These are phyloP conservation scores for Solanum chmielewskii DNA, from an alignment of 257 asterid species.

Conservation along the genomic window DNA sequence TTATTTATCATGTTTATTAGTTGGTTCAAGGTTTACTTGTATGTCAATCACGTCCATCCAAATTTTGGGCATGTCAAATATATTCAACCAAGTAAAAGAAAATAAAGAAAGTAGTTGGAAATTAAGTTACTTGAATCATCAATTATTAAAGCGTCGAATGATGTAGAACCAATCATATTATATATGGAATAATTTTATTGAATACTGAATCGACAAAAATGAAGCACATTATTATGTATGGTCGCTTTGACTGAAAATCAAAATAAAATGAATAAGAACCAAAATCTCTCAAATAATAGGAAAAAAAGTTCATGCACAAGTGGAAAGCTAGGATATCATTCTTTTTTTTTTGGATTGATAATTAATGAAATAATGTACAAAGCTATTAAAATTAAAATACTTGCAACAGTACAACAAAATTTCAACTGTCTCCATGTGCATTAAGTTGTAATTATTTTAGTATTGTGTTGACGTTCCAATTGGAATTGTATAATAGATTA, in stretches of 20 bases:
- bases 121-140: not conserved
- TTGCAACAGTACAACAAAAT: not conserved
- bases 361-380: not conserved
- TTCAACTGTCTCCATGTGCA: not conserved
- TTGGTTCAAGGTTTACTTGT: not conserved
- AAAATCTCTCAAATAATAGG: not conserved
- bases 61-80: not conserved
- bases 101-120: not conserved
- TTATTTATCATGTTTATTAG: not conserved
- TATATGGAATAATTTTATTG: not conserved
- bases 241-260: not conserved
- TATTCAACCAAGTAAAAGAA: not conserved
- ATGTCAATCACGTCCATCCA: not conserved
- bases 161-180: not conserved
- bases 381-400: not conserved
- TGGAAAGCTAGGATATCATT: not conserved
- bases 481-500: too few relatives aligned
- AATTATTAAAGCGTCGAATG: not conserved
- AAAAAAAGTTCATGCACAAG: not conserved
- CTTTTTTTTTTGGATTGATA: not conserved
- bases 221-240: not conserved
- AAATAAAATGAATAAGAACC: not conserved
- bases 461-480: not conserved
- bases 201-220: not conserved
- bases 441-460: not conserved